A percentile compares a stretch with the other conserved stretches of the same genome.
Conservation (phyloP, 805 yeast species). For the Saturnispora kantuleensis region DNA sequence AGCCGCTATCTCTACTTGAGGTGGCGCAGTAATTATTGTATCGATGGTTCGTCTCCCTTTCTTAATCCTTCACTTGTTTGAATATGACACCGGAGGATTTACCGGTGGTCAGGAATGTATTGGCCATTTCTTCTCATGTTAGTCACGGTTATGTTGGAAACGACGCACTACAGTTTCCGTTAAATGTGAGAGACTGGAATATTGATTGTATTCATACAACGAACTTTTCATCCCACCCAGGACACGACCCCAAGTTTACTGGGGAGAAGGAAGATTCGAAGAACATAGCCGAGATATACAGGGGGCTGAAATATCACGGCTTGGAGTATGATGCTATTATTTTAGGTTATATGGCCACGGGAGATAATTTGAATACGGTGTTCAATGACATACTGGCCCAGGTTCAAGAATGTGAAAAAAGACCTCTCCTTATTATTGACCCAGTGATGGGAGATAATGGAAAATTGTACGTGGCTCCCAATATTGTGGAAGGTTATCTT, state of each 20-base stretch:
- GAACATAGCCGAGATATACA: constrained; percentile 38
- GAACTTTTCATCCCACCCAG: constrained; percentile 87
- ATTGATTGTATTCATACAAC: constrained; percentile 86
- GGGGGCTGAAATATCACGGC: constrained; percentile 45
- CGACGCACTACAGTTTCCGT: constrained; percentile 80
- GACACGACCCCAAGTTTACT: constrained; percentile 51
- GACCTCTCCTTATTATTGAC: constrained; percentile 59
- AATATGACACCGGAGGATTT: background rate
- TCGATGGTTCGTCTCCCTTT: background rate
- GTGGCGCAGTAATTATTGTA: background rate
- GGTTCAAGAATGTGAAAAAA: constrained; percentile 8
- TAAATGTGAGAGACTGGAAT: constrained; percentile 85
- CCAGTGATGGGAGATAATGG: constrained; percentile 95
- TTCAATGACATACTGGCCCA: constrained; percentile 21
- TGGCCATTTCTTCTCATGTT: constrained; percentile 80
- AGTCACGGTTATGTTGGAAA: constrained; percentile 95
- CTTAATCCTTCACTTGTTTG: background rate
- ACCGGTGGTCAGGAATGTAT: constrained; percentile 21
- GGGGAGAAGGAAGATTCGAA: constrained; percentile 45
- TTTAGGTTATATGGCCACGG: constrained; percentile 72
- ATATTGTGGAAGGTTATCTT: constrained; percentile 43
- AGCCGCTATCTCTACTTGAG: background rate
- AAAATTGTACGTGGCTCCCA: constrained; percentile 57
- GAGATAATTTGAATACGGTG: constrained; percentile 43
- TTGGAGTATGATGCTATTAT: constrained; percentile 54